Conservation (phyloP, 306 rosid genomes). For the Mimosa bimucronata region DNA sequence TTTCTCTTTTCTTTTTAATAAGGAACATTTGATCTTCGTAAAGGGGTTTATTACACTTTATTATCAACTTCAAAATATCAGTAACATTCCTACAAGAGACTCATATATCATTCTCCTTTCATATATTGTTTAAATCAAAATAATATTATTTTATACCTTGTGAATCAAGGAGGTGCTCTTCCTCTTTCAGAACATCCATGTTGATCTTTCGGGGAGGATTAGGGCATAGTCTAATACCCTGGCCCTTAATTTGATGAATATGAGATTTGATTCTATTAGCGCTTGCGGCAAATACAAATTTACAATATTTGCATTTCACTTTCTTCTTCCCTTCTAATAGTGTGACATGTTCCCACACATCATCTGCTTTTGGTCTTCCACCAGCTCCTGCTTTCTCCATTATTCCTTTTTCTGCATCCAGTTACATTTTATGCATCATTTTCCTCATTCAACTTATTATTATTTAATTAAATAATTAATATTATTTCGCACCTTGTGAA, state of each 20-base stretch:
- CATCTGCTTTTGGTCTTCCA: not conserved
- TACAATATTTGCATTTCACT: not conserved
- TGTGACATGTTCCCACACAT: not conserved
- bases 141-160: not conserved
- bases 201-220: no score
- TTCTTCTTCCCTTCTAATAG: not conserved
- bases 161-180: not conserved
- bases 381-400: not conserved
- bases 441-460: no score
- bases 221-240: not conserved
- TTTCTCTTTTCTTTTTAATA: no score
- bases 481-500: not conserved
- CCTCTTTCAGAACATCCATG: not conserved
- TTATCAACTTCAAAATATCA: no score
- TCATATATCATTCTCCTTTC: no score
- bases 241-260: not conserved
- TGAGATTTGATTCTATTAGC: not conserved
- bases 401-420: no score
- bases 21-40: no score
- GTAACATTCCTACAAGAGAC: no score
- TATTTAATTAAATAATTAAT: no score
- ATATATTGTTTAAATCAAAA: no score
- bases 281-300: not conserved
- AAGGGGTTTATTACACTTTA: no score
- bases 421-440: no score